Percentiles rank a stretch among this genome's conserved stretches.
These are phyloP conservation scores for Nicotiana rustica DNA, from an alignment of 305 asterid species.

Conservation along the genomic window DNA sequence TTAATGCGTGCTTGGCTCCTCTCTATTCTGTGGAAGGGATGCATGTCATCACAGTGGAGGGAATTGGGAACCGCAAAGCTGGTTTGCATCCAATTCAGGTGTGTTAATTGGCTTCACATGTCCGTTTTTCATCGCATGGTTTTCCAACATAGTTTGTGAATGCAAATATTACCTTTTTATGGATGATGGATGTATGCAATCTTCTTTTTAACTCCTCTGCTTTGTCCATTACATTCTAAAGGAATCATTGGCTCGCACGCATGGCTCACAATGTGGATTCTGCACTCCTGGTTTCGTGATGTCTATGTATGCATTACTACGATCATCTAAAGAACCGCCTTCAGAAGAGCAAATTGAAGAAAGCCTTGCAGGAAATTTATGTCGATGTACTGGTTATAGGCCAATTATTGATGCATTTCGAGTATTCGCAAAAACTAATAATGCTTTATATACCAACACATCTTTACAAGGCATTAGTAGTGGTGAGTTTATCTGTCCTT, in stretches of 20 bases:
- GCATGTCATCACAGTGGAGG: slow-evolving; percentile 96
- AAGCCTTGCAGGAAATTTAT: slow-evolving; percentile 92
- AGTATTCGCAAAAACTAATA: slow-evolving; percentile 78
- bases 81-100: slow-evolving; percentile 98
- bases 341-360: slow-evolving; percentile 84
- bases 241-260: slow-evolving; percentile 87
- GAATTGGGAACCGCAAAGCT: slow-evolving; percentile 74
- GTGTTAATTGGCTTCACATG: slow-evolving; percentile 28
- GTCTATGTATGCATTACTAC: slow-evolving; percentile 91
- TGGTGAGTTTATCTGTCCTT: slow-evolving; percentile 80
- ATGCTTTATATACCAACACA: slow-evolving; percentile 67
- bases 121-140: background rate
- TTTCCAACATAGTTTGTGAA: background rate
- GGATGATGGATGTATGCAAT: background rate
- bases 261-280: slow-evolving; percentile 98
- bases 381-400: slow-evolving; percentile 98
- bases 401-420: slow-evolving; percentile 94
- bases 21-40: slow-evolving; percentile 94
- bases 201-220: slow-evolving; percentile 32
- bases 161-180: slow-evolving; percentile 19
- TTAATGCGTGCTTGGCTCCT: slow-evolving; percentile 98
- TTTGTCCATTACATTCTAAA: slow-evolving; percentile 45
- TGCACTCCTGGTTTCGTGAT: slow-evolving; percentile 98
- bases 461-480: slow-evolving; percentile 47
- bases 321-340: slow-evolving; percentile 78